Percentiles rank a stretch among this genome's conserved stretches.
phyloP scores from a whole-genome alignment of 108 stramenopile genomes.

The Pelagomonas calceolata region DNA sequence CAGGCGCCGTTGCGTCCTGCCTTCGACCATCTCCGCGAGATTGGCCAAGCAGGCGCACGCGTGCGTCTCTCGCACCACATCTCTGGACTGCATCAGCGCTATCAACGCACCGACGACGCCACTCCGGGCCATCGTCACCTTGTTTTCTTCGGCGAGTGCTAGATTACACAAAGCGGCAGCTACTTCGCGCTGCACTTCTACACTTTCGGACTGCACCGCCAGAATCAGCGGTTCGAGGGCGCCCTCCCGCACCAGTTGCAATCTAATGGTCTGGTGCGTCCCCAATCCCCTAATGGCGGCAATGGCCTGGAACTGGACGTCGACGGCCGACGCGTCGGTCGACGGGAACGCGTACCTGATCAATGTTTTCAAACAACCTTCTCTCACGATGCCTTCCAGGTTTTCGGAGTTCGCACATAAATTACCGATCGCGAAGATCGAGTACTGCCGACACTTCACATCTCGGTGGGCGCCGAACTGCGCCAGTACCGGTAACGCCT shows the following conservation, averaged over 20 bases:
- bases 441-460: slow-evolving; percentile 61
- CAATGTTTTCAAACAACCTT: slow-evolving; percentile 47
- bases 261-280: slow-evolving; percentile 48
- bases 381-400: slow-evolving; percentile 39
- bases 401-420: slow-evolving; percentile 52
- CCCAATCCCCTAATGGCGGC: slow-evolving; percentile 65
- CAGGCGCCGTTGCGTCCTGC: slow-evolving; percentile 44
- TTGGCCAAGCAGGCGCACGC: slow-evolving; percentile 51
- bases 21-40: slow-evolving; percentile 57
- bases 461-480: slow-evolving; percentile 56
- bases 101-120: slow-evolving; percentile 58
- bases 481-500: slow-evolving; percentile 43
- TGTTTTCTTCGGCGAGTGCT: slow-evolving; percentile 60
- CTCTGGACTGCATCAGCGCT: slow-evolving; percentile 37
- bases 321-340: slow-evolving; percentile 39
- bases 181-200: slow-evolving; percentile 54
- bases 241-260: slow-evolving; percentile 52
- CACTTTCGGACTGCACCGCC: slow-evolving; percentile 35
- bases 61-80: slow-evolving; percentile 48
- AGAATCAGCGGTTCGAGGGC: slow-evolving; percentile 66
- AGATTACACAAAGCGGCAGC: slow-evolving; percentile 60
- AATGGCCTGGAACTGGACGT: slow-evolving; percentile 77
- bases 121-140: slow-evolving; percentile 57
- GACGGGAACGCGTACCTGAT: slow-evolving; percentile 63
- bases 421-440: slow-evolving; percentile 64